Evolutionary conservation across 176 grass and related monocot species (phyloP).

Genomic region (Melocanna baccifera): DNA sequence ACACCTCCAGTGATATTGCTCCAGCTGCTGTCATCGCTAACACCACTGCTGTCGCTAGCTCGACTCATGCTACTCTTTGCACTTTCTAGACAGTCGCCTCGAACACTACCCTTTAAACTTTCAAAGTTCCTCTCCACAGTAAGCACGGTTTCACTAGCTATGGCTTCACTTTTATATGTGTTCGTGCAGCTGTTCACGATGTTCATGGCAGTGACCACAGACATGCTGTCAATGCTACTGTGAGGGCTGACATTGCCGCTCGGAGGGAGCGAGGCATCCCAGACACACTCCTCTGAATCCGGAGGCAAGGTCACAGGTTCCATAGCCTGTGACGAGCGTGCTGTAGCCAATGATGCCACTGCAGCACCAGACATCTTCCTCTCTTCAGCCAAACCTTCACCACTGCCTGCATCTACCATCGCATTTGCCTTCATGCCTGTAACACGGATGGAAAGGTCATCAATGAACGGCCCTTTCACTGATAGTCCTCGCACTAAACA

Average conservation of each 20-base stretch:
- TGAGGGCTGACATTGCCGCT: constrained; percentile 95
- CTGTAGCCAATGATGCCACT: constrained; percentile 26
- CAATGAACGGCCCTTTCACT: constrained; percentile 68
- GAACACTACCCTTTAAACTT: constrained; percentile 53
- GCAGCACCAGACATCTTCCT: constrained; percentile 38
- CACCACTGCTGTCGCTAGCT: constrained; percentile 79
- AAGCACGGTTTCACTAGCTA: constrained; percentile 43
- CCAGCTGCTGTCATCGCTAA: constrained; percentile 92
- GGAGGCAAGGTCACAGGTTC: constrained; percentile 46
- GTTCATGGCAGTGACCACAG: constrained; percentile 61
- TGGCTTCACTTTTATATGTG: constrained; percentile 59
- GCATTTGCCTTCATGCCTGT: constrained; percentile 50
- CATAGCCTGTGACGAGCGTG: constrained; percentile 37
- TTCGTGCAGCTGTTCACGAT: constrained; percentile 41
- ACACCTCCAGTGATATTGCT: constrained; percentile 75
- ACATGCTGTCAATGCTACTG: constrained; percentile 86
- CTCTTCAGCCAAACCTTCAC: constrained; percentile 46
- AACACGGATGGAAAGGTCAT: constrained; percentile 59
- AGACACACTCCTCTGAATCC: constrained; percentile 75
- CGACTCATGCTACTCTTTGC: constrained; percentile 90
- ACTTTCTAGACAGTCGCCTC: constrained; percentile 70
- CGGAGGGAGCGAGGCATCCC: constrained; percentile 87
- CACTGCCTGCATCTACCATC: constrained; percentile 19
- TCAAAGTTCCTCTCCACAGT: constrained; percentile 43
- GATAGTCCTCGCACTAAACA: constrained; percentile 58